Percentiles rank a stretch among this genome's conserved stretches.
These are phyloP conservation scores for Daphne laureola DNA, from an alignment of 441 rosid species.

Conservation along the genomic window DNA sequence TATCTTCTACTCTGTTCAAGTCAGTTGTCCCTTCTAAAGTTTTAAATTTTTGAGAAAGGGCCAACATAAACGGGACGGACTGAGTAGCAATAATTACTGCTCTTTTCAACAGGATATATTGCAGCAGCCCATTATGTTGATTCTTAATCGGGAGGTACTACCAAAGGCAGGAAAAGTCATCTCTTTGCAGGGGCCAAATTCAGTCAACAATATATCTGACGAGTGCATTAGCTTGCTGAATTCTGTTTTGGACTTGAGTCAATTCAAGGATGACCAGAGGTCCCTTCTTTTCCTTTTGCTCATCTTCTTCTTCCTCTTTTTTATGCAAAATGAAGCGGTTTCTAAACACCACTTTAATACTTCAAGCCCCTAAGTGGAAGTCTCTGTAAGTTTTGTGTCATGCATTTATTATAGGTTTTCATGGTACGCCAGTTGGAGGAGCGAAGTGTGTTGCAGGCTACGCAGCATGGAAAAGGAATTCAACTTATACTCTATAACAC, in stretches of 20 bases:
- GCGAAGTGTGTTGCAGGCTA: constrained; percentile 29
- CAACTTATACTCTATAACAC: constrained; percentile 21
- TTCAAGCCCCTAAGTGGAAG: constrained; percentile 9
- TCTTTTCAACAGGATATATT: constrained; percentile 52
- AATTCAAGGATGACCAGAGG: constrained; percentile 43
- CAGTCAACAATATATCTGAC: constrained; percentile 30
- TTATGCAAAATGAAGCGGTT: background rate
- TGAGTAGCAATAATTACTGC: constrained; percentile 6
- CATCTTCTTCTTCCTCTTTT: constrained; percentile 5
- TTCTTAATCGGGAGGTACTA: constrained; percentile 45
- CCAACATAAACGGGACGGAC: too few relatives aligned
- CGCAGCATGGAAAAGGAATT: constrained; percentile 28
- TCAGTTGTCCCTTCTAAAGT: too few relatives aligned
- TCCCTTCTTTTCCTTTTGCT: too few relatives aligned
- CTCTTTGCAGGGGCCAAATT: constrained; percentile 30
- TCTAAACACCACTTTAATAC: constrained; percentile 2
- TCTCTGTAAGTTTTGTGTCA: constrained; percentile 13
- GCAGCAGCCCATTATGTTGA: constrained; percentile 67
- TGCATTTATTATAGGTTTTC: constrained; percentile 38
- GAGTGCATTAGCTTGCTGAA: constrained; percentile 27
- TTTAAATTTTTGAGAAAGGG: too few relatives aligned
- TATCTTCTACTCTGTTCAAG: too few relatives aligned
- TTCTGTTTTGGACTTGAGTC: constrained; percentile 32
- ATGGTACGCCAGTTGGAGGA: constrained; percentile 57
- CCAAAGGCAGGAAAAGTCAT: constrained; percentile 35